Evolutionary conservation across 2,329 filamentous ascomycete species (phyloP), one percentile per base, ranked within the genome.

Genomic region (Fusarium bactridioides): DNA sequence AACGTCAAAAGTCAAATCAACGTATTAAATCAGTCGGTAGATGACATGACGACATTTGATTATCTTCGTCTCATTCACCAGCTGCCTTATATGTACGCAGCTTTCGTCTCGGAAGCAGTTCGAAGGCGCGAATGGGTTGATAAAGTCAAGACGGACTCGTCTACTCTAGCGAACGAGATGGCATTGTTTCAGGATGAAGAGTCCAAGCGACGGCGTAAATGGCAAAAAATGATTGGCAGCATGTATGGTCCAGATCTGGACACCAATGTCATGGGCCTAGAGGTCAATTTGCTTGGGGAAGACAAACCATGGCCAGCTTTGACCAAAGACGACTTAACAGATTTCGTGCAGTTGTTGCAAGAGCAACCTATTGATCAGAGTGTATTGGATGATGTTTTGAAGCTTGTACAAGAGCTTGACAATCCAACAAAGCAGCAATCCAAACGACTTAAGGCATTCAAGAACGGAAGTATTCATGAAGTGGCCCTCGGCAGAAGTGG

Each of bases 401-500:
- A 94, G 77, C 88, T 94, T 23, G 88, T 97, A 67, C 90, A 91
- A 68, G 94, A 97, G 60, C 86, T 98, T 19, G 91, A 91, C 79
- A 90, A 88, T 62, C 94, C 95, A 6, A 96, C 94, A 1, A 94
- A 92, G 76, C 94, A 96, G 79, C 95, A 97, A 79, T 89, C 91
- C 68, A 95, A 94, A 81, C 90, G 94, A 64, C 89, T 96, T 11
- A 97, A 95, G 80, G 94, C 94, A 10, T 98, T 99, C 85, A 98
- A 98, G 79, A 96, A 97, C 78, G 96, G 96, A 21, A 98, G 96
- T 78, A 89, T 98, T 41, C 94, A 98, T 77, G 96, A 98, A 79
- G 92, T 92, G n/a, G 90, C 90, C 6, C 88, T 98, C 69, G 94
- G 94, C n/a, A 90, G 92, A 77, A 97, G 93, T 73, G 95, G 94